phyloP scores from a whole-genome alignment of 1,284 basidiomycete species.

The Fomitopsis palustris region DNA sequence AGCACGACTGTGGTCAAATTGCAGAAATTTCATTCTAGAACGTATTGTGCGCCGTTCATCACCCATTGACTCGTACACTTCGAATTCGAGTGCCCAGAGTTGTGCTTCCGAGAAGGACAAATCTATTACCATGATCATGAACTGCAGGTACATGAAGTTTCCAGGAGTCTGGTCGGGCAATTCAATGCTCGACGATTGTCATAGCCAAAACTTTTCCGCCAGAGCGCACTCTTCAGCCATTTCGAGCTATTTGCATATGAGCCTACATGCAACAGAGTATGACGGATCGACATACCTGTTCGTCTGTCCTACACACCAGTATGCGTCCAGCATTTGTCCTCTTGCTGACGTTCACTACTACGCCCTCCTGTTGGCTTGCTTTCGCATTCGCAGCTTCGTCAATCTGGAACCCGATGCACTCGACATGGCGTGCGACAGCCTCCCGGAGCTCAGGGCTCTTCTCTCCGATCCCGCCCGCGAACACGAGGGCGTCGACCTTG shows the following conservation, averaged over 20 bases:
- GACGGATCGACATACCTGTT: constrained; percentile 32
- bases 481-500: constrained; percentile 75
- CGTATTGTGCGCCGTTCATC: too few species aligned
- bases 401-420: constrained; percentile 58
- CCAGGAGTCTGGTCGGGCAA: background rate
- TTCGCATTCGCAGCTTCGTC: constrained; percentile 33
- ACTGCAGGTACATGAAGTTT: background rate
- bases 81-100: too few species aligned
- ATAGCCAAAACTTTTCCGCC: constrained; percentile 37
- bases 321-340: constrained; percentile 31
- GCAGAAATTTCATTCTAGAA: too few species aligned
- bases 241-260: constrained; percentile 42
- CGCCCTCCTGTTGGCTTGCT: constrained; percentile 40
- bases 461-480: constrained; percentile 87
- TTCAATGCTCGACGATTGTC: background rate
- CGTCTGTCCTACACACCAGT: constrained; percentile 64
- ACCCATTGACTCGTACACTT: too few species aligned
- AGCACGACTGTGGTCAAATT: too few species aligned
- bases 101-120: too few species aligned
- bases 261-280: background rate
- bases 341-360: constrained; percentile 45
- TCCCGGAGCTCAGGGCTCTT: constrained; percentile 56
- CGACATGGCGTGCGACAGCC: constrained; percentile 49
- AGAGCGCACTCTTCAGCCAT: constrained; percentile 58
- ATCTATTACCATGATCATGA: too few species aligned